Evolutionary conservation across 2,329 filamentous ascomycete genomes (phyloP).

Genomic region (Epichloe amarillans): DNA sequence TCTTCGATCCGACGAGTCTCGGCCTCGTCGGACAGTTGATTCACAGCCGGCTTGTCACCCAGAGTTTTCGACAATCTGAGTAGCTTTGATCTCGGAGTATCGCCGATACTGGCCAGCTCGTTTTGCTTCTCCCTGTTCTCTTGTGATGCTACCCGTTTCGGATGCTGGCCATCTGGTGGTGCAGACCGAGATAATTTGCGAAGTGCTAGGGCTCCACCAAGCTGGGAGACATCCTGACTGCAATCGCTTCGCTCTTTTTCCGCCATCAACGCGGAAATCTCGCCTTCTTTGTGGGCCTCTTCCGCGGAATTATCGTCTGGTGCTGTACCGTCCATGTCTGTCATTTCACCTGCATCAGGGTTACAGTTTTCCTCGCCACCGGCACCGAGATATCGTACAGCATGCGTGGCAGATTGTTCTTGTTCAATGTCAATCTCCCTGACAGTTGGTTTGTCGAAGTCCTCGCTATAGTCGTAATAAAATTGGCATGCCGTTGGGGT

Average conservation of each 20-base stretch:
- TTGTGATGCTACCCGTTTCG: not conserved
- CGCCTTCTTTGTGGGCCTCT: not conserved
- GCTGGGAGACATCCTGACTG: not conserved
- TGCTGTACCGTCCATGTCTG: not conserved
- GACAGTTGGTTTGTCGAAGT: constrained; percentile 26
- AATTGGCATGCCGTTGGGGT: constrained; percentile 22
- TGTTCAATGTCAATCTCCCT: constrained; percentile 7
- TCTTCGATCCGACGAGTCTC: not conserved
- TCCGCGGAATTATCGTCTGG: not conserved
- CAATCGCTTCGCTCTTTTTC: not conserved
- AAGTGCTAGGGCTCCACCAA: not conserved
- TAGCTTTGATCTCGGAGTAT: not conserved
- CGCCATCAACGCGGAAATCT: not conserved
- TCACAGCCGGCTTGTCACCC: not conserved
- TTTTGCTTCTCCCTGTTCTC: not conserved
- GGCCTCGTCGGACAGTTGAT: not conserved
- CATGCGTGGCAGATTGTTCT: constrained; percentile 7
- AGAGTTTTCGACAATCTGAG: not conserved
- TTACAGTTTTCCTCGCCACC: not conserved
- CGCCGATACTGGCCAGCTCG: not conserved
- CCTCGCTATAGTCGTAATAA: constrained; percentile 42
- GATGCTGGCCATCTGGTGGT: not conserved
- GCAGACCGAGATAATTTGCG: constrained; percentile 3
- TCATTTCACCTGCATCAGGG: not conserved
- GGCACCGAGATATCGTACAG: not conserved